Base-by-base conservation (phyloP, 2,329 filamentous ascomycete species). In the Penicillium sp. region DNA sequence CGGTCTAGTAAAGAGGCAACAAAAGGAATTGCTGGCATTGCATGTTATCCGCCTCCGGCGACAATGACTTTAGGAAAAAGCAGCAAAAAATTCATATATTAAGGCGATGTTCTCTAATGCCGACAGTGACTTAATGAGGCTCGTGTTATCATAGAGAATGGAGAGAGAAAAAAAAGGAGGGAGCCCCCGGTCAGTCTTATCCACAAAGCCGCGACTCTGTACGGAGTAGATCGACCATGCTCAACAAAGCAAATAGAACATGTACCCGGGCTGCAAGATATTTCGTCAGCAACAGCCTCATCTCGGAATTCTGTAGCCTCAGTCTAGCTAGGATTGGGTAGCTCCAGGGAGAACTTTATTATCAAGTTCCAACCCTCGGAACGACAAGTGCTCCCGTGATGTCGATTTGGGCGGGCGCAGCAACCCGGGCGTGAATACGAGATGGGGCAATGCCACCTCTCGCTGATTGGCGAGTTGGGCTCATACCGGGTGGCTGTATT, bases 211-310 rank as follows among this genome's bases (percentile, higher is more conserved):
- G 26, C 36, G 17, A 43, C 26, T 14, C 41, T 6, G 16, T 22
- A 22, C 22, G 22, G 22, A 22, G 22, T 22, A 22, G 22, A 22
- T 58, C 48, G 43, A 38, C 31, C 30, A 35, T 22, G 45, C 14
- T 28, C 16, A 36, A 55, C 40, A 47, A 42, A 41, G 36, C n/a
- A 36, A 53, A 38, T 19, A 31, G 33, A 25, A 50, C 42, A 53
- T 35, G 40, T 25, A 26, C 22, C 22, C 22, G 22, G 22, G 22
- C 22, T 36, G 42, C 31, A 44, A 26, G 31, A 7, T 37, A 17
- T 19, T 49, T 61, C 31, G 60, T 64, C 58, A 62, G 61, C 60
- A 57, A 47, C 35, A 63, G 60, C 60, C 61, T 62, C 61, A 61
- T 62, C 35, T 41, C 8, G 31, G n/a, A 17, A 17, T 12, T 37